Conservation (phyloP, 2,329 filamentous ascomycete species). For the Penicillium polonicum region DNA sequence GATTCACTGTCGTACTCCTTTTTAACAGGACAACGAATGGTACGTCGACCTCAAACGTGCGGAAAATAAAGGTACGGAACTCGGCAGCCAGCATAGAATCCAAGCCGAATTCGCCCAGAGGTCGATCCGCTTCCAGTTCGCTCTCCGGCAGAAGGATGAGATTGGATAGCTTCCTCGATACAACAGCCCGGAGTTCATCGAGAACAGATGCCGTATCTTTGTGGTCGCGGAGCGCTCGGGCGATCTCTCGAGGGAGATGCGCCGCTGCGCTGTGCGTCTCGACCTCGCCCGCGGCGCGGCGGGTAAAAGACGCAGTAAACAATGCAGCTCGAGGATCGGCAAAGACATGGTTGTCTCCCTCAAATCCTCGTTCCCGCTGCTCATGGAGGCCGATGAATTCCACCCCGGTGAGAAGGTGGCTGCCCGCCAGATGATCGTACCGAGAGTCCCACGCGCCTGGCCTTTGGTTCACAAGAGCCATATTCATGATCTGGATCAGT, state of each 20-base stretch:
- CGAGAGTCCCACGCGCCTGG: neutral
- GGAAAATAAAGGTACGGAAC: conserved; percentile 24
- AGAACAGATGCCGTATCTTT: neutral
- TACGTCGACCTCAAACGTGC: conserved; percentile 19
- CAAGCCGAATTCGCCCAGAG: conserved; percentile 19
- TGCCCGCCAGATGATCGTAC: neutral
- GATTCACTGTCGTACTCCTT: neutral
- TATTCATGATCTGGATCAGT: conserved; percentile 26
- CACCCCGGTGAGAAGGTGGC: conserved; percentile 9
- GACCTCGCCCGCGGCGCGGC: neutral
- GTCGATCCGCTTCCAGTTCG: neutral
- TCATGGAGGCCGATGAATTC: neutral
- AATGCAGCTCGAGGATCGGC: conserved; percentile 6
- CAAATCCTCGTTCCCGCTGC: conserved; percentile 7
- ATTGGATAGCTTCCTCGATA: neutral
- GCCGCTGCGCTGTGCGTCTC: neutral
- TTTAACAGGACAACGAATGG: conserved; percentile 10
- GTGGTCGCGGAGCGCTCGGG: neutral
- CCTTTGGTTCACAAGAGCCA: neutral
- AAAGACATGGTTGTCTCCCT: conserved; percentile 4
- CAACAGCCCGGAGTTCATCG: neutral
- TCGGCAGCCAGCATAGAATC: conserved; percentile 30
- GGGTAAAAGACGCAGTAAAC: neutral
- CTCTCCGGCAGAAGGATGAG: neutral
- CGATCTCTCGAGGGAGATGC: neutral